phyloP scores from a whole-genome alignment of 2,329 filamentous ascomycete genomes.

The Neonectria sp. region DNA sequence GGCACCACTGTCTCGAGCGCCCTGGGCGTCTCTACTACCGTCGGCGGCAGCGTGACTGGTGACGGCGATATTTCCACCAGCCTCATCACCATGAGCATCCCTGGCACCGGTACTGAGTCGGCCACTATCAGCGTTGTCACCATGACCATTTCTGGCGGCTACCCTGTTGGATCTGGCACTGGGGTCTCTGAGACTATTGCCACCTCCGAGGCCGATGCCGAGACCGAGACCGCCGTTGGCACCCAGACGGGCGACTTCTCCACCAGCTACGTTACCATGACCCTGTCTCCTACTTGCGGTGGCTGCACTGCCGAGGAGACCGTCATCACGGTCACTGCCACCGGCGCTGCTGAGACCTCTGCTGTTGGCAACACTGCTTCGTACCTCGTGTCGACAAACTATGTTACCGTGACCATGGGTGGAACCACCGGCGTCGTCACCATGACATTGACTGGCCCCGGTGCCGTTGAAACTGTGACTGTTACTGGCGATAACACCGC shows the following conservation, averaged over 20 bases:
- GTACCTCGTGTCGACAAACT: slow-evolving; percentile 26
- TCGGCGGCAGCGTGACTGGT: slow-evolving; percentile 16
- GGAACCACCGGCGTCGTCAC: slow-evolving; percentile 35
- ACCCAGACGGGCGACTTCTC: slow-evolving; percentile 19
- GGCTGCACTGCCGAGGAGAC: slow-evolving; percentile 31
- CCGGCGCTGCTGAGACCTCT: slow-evolving; percentile 22
- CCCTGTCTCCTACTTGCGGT: slow-evolving; percentile 25
- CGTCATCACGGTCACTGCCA: slow-evolving; percentile 25
- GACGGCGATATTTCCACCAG: slow-evolving; percentile 19
- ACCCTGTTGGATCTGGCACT: slow-evolving; percentile 22
- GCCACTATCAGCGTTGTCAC: slow-evolving; percentile 23
- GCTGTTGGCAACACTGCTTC: slow-evolving; percentile 8
- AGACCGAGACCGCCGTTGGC: neutral
- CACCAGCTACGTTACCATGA: slow-evolving; percentile 30
- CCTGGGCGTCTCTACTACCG: neutral
- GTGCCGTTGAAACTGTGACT: slow-evolving; percentile 27
- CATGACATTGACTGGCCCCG: slow-evolving; percentile 32
- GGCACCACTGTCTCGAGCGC: slow-evolving; percentile 9
- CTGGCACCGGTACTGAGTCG: slow-evolving; percentile 15
- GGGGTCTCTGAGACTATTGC: slow-evolving; percentile 8
- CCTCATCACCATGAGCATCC: slow-evolving; percentile 28
- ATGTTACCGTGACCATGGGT: slow-evolving; percentile 35
- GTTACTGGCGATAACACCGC: slow-evolving; percentile 34
- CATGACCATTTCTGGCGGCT: slow-evolving; percentile 24
- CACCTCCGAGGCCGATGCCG: slow-evolving; percentile 14